Conservation (phyloP, 1,284 basidiomycete genomes). For the Exobasidium rhododendri region DNA sequence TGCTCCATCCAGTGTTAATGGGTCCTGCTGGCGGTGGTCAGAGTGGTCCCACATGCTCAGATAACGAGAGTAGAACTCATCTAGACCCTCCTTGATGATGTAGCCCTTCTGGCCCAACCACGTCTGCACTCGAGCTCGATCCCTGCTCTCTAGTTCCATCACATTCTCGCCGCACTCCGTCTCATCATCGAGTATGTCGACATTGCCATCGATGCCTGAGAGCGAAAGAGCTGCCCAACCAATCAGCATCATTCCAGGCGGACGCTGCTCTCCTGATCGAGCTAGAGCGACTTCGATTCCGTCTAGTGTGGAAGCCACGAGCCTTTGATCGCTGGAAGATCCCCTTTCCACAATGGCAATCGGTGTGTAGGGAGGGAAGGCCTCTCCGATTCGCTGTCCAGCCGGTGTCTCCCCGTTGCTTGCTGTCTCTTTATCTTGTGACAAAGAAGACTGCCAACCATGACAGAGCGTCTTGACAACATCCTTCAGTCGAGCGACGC, state of each 20-base stretch:
- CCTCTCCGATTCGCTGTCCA: slow-evolving; percentile 57
- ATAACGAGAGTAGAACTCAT: slow-evolving; percentile 25
- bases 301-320: slow-evolving; percentile 74
- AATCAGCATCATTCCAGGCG: slow-evolving; percentile 91
- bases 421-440: slow-evolving; percentile 39
- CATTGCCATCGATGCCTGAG: slow-evolving; percentile 59
- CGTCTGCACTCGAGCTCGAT: slow-evolving; percentile 24
- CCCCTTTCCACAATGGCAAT: slow-evolving; percentile 92
- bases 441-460: slow-evolving; percentile 17
- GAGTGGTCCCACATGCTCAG: slow-evolving; percentile 12
- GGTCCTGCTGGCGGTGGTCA: background rate
- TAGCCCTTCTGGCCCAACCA: slow-evolving; percentile 33
- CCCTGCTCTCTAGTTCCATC: slow-evolving; percentile 21
- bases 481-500: slow-evolving; percentile 76
- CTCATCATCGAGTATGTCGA: slow-evolving; percentile 59
- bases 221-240: slow-evolving; percentile 73
- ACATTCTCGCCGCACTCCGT: background rate
- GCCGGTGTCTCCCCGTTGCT: slow-evolving; percentile 11
- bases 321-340: slow-evolving; percentile 83
- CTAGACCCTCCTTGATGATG: slow-evolving; percentile 39
- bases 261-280: slow-evolving; percentile 76
- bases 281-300: slow-evolving; percentile 72
- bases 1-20: background rate
- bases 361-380: slow-evolving; percentile 74
- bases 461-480: slow-evolving; percentile 66